Percentiles rank a stretch among this genome's conserved stretches.
These are phyloP conservation scores for Chlorella vulgaris DNA, from an alignment of 139 green algal genomes.

Conservation along the genomic window DNA sequence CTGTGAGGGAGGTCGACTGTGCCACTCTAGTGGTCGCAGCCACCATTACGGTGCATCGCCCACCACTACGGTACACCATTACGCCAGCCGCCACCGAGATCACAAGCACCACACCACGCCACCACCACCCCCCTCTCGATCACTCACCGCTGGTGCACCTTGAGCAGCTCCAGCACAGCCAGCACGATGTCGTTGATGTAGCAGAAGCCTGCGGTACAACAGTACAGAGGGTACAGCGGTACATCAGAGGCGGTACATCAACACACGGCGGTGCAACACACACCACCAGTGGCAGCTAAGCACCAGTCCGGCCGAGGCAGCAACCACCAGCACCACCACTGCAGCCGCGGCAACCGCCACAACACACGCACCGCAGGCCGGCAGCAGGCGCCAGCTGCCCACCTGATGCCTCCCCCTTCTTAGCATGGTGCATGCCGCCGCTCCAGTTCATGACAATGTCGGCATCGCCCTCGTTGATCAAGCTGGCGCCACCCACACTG, in stretches of 20 bases:
- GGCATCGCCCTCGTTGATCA: slow-evolving; percentile 84
- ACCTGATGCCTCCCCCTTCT: slow-evolving; percentile 83
- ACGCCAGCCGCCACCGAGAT: too few species aligned
- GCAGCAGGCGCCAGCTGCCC: too few species aligned
- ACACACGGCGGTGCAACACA: background rate
- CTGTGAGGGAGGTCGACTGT: too few species aligned
- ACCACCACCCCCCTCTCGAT: background rate
- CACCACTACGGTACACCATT: too few species aligned
- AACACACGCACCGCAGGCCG: background rate
- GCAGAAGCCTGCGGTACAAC: slow-evolving; percentile 86
- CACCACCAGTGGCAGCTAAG: background rate
- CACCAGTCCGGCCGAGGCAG: background rate
- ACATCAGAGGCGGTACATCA: background rate
- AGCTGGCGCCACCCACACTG: slow-evolving; percentile 85
- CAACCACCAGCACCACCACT: too few species aligned
- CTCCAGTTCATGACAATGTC: slow-evolving; percentile 98
- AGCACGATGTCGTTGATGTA: slow-evolving; percentile 99
- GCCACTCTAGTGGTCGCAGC: too few species aligned
- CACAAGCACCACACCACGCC: too few species aligned
- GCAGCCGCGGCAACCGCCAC: background rate
- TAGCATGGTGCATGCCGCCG: slow-evolving; percentile 97
- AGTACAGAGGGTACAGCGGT: background rate
- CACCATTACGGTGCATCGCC: too few species aligned
- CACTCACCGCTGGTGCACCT: slow-evolving; percentile 67
- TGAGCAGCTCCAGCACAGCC: slow-evolving; percentile 95